These are phyloP conservation scores for Sungouiozyma ichnusensis DNA, from an alignment of 805 yeast species.

Conservation along the genomic window DNA sequence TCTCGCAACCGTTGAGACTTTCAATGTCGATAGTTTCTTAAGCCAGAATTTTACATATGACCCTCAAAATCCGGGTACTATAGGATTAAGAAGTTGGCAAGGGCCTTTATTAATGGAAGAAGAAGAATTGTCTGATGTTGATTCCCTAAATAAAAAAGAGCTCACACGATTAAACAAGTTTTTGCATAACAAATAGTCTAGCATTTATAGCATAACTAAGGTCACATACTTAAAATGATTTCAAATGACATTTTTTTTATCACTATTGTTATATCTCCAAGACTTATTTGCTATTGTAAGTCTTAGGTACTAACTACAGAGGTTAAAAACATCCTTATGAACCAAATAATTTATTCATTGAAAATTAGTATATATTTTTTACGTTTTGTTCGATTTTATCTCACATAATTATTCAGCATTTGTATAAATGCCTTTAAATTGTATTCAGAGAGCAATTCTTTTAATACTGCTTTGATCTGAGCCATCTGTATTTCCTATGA, in stretches of 20 bases:
- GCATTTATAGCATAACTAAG: neutral
- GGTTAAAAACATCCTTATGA: no score
- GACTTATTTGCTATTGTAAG: no score
- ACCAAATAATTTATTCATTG: no score
- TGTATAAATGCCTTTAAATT: no score
- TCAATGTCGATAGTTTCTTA: conserved; percentile 8
- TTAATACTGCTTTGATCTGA: no score
- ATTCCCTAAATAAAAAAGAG: conserved; percentile 8
- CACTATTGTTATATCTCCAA: no score
- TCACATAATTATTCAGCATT: neutral
- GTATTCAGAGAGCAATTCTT: no score
- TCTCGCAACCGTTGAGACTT: conserved; percentile 4
- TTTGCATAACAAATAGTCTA: neutral
- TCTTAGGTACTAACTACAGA: no score
- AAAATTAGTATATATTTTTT: neutral
- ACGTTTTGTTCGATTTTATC: neutral
- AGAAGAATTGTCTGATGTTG: conserved; percentile 26
- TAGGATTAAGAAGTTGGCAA: conserved; percentile 20
- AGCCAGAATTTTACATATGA: conserved; percentile 22
- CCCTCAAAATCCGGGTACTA: conserved; percentile 10
- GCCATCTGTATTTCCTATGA: no score
- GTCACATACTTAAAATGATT: neutral
- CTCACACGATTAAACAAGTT: neutral
- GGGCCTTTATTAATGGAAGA: conserved; percentile 24
- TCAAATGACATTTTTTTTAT: neutral